Base-by-base conservation (phyloP, 345 rosid species). In the Angophora floribunda region DNA sequence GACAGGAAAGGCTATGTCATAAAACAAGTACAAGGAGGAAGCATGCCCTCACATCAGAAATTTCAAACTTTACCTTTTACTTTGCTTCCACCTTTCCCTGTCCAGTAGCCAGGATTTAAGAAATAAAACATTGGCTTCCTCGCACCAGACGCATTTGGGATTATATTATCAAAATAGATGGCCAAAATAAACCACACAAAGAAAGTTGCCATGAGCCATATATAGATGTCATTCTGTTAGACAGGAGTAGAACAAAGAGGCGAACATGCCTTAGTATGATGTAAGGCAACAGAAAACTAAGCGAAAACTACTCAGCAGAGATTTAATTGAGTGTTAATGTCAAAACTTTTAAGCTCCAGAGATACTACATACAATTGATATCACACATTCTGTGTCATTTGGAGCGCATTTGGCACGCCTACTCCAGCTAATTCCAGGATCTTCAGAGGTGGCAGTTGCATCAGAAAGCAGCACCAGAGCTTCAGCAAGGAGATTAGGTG, bases 401-500 rank as follows among this genome's bases (percentile, higher is more conserved):
- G 93, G 94, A 86, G 92, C 87, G 63, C 99, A 97, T 47, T 90
- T 88, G 88, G 92, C 86, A 87, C 96, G 94, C 79, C 92, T 88
- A 87, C 92, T 96, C 99, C 99, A 96, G 90, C 96, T 96, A 82
- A 97, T 92, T 79, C 99, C 99, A 82, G 91, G 91, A 92, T 95
- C 97, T 92, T 92, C 93, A 36, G 95, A 95, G 87, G 96, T 94
- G 87, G 90, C 65, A 86, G 98, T 96, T 86, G 98, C 99, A 53
- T 65, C 91, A 86, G 96, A 91, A 75, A 96, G 98, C 85, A 92
- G 87, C 13, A 86, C 85, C 87, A 96, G 90, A 85, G 95, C 94
- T 88, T 92, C 70, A 44, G 97, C 97, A 55, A 97, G 95, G 89
- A 95, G 96, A 95, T 96, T 96, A n/a, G 99, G 99, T 9, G 98